A percentile compares a stretch with the other conserved stretches of the same genome.
phyloP scores from a whole-genome alignment of 345 rosid genomes.

The Populus ilicifolia region DNA sequence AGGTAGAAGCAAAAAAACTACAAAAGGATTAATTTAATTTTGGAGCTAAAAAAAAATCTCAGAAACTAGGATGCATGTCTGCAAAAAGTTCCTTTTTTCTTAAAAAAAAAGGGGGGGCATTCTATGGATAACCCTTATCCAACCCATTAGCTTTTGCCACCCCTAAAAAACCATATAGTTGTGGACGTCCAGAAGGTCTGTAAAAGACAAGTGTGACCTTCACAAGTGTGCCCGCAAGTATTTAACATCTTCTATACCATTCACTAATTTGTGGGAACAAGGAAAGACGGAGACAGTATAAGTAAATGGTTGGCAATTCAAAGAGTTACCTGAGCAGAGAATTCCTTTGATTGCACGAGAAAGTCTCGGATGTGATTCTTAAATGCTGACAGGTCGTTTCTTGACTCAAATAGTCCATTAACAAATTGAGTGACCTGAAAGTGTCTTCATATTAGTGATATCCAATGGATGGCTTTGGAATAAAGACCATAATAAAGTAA shows the following conservation, averaged over 20 bases:
- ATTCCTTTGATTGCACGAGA: constrained; percentile 83
- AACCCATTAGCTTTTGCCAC: neutral
- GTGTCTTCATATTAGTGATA: constrained; percentile 9
- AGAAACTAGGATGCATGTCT: neutral
- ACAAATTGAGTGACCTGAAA: constrained; percentile 88
- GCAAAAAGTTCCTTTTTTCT: neutral
- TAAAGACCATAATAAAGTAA: neutral
- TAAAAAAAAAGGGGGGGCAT: neutral
- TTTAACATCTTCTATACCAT: neutral
- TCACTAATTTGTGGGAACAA: neutral
- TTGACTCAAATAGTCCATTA: constrained; percentile 73
- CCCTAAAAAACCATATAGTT: neutral
- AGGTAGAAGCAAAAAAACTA: neutral
- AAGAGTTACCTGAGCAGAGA: constrained; percentile 69
- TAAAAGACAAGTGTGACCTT: neutral
- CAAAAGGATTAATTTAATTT: neutral
- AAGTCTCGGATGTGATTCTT: constrained; percentile 92
- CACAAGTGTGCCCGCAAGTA: neutral
- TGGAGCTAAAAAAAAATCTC: neutral
- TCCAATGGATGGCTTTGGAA: neutral
- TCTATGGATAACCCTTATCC: neutral
- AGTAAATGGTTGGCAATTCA: too few relatives aligned
- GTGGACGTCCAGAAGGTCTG: neutral
- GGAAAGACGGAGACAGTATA: neutral
- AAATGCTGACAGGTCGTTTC: constrained; percentile 69